phyloP scores from a whole-genome alignment of 805 yeast species.

The Vanderwaltozyma yarrowii region DNA sequence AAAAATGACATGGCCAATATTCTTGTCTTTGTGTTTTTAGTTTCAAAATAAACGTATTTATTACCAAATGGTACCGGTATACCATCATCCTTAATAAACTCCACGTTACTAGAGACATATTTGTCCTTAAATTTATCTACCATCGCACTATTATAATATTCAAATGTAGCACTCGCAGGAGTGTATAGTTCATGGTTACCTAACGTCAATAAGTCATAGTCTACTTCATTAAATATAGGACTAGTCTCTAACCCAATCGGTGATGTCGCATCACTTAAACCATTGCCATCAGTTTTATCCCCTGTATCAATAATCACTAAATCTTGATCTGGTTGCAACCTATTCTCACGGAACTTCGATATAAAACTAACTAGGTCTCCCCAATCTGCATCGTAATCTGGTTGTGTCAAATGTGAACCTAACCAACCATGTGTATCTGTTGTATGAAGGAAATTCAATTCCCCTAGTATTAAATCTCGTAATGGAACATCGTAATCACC shows the following conservation, averaged over 20 bases:
- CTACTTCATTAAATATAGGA: constrained; percentile 49
- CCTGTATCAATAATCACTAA: constrained; percentile 77
- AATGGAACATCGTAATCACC: constrained; percentile 1
- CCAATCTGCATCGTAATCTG: constrained; percentile 77
- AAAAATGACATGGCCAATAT: constrained; percentile 68
- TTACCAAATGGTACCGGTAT: constrained; percentile 56
- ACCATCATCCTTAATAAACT: constrained; percentile 36
- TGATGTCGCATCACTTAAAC: constrained; percentile 65
- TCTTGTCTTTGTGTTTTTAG: constrained; percentile 41
- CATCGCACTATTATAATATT: constrained; percentile 49
- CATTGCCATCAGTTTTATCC: constrained; percentile 92
- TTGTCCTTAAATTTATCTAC: constrained; percentile 43
- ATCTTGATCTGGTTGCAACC: constrained; percentile 39
- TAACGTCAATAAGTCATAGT: constrained; percentile 69
- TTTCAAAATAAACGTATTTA: constrained; percentile 52
- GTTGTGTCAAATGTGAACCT: constrained; percentile 77
- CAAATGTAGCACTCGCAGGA: constrained; percentile 52
- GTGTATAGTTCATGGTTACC: constrained; percentile 89
- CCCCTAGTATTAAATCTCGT: constrained; percentile 55
- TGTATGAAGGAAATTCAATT: constrained; percentile 79
- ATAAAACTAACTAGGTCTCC: constrained; percentile 78
- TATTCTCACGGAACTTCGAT: constrained; percentile 33
- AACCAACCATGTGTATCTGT: constrained; percentile 98
- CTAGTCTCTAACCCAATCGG: constrained; percentile 63
- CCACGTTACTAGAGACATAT: constrained; percentile 68